Percentiles rank a stretch among this genome's conserved stretches.
phyloP scores from a whole-genome alignment of 352 stramenopile genomes.

The Thalassiosira hispida region DNA sequence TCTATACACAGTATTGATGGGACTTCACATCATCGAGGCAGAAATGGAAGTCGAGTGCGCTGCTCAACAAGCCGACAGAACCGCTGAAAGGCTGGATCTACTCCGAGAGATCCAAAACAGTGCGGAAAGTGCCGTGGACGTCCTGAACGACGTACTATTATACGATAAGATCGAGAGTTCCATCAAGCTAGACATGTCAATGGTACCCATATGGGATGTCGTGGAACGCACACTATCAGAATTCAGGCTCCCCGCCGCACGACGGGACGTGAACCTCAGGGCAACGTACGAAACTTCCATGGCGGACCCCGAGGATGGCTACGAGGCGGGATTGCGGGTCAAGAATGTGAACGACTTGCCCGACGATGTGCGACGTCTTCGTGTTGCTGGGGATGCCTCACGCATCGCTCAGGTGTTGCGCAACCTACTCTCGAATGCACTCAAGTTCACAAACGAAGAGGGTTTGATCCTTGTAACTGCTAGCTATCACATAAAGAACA shows the following conservation, averaged over 20 bases:
- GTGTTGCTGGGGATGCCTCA: constrained; percentile 52
- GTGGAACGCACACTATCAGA: constrained; percentile 49
- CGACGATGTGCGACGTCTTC: constrained; percentile 14
- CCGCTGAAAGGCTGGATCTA: constrained; percentile 27
- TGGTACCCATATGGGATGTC: constrained; percentile 42
- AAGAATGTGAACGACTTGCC: constrained; percentile 14
- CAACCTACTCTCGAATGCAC: constrained; percentile 76
- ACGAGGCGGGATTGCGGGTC: neutral
- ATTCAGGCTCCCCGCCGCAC: constrained; percentile 57
- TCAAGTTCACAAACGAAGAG: constrained; percentile 68
- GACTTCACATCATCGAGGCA: constrained; percentile 20
- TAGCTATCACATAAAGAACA: neutral
- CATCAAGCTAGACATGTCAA: constrained; percentile 45
- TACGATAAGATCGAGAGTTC: constrained; percentile 73
- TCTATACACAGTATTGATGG: constrained; percentile 22
- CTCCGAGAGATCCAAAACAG: constrained; percentile 48
- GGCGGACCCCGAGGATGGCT: neutral
- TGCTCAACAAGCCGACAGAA: neutral
- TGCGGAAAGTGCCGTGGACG: constrained; percentile 48
- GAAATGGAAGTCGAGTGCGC: neutral
- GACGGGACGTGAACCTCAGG: constrained; percentile 47
- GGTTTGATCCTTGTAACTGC: constrained; percentile 35
- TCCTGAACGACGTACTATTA: constrained; percentile 72
- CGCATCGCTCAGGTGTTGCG: constrained; percentile 64
- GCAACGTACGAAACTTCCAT: constrained; percentile 19